Percentiles rank a stretch among this genome's conserved stretches.
Conservation (phyloP, 768 basidiomycete species). For the Lentinus tigrinus region DNA sequence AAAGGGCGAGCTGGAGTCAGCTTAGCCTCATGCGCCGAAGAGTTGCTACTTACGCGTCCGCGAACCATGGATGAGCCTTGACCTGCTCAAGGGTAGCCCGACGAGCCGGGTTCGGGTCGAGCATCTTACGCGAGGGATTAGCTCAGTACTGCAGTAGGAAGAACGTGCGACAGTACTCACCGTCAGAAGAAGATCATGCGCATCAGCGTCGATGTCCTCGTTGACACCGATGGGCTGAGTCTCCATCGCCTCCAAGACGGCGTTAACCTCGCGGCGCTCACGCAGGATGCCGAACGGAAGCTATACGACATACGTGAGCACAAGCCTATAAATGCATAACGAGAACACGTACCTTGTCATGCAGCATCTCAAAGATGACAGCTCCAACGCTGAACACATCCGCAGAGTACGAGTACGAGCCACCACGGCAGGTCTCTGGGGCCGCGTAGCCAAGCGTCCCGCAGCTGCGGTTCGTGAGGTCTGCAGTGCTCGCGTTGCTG, state of each 20-base stretch:
- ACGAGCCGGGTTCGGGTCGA: neutral
- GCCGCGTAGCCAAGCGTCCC: slow-evolving; percentile 48
- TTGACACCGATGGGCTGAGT: too few species aligned
- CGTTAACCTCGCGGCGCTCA: neutral
- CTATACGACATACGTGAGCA: neutral
- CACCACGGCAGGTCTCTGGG: slow-evolving; percentile 40
- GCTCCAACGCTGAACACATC: slow-evolving; percentile 46
- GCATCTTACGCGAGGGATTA: neutral
- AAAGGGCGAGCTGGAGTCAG: too few species aligned
- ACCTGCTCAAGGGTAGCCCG: neutral
- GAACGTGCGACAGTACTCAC: neutral
- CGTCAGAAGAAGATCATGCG: neutral
- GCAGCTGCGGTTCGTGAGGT: neutral
- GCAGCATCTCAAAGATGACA: slow-evolving; percentile 29
- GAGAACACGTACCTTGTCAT: slow-evolving; percentile 13
- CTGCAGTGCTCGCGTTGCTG: neutral
- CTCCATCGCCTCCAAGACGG: neutral
- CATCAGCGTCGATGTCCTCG: neutral
- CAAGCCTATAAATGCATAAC: too few species aligned
- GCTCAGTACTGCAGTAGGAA: neutral
- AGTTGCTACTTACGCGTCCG: too few species aligned
- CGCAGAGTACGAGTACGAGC: slow-evolving; percentile 39
- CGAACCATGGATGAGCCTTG: slow-evolving; percentile 6
- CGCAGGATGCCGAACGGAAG: too few species aligned
- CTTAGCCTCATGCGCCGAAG: too few species aligned